These are phyloP conservation scores for Cryomyces minteri DNA, from an alignment of 495 filamentous ascomycete species.

Conservation along the genomic window DNA sequence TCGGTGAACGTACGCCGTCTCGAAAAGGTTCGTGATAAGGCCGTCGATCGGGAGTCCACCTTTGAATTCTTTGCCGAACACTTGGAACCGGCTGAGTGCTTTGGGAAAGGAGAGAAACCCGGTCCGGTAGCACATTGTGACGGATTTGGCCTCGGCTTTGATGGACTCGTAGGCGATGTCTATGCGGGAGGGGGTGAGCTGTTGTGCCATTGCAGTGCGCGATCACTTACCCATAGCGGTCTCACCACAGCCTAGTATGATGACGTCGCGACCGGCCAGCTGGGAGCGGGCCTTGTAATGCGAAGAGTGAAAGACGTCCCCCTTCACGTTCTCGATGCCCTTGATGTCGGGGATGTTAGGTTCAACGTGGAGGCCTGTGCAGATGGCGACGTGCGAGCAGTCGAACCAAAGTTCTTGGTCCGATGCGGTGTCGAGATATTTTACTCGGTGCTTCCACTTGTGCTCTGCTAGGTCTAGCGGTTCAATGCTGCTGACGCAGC, in stretches of 20 bases:
- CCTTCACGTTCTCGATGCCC: slow-evolving; percentile 21
- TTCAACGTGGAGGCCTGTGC: slow-evolving; percentile 23
- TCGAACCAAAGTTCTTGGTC: slow-evolving; percentile 3
- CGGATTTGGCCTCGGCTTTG: slow-evolving; percentile 19
- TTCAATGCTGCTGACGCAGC: slow-evolving; percentile 4
- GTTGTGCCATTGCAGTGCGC: neutral
- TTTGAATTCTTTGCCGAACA: slow-evolving; percentile 15
- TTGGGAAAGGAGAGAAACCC: slow-evolving; percentile 23
- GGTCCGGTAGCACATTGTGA: slow-evolving; percentile 23
- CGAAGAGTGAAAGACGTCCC: slow-evolving; percentile 22
- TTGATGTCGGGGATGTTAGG: slow-evolving; percentile 22
- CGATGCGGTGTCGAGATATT: slow-evolving; percentile 1
- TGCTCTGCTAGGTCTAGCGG: slow-evolving; percentile 1
- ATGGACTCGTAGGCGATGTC: slow-evolving; percentile 24
- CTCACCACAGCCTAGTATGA: slow-evolving; percentile 27
- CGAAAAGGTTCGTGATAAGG: slow-evolving; percentile 26
- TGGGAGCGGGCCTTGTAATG: slow-evolving; percentile 23
- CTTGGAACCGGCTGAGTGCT: slow-evolving; percentile 12
- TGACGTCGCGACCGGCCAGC: slow-evolving; percentile 19
- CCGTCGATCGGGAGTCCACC: slow-evolving; percentile 22
- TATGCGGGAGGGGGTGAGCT: neutral
- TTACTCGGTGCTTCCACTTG: slow-evolving; percentile 5
- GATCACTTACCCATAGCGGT: slow-evolving; percentile 17
- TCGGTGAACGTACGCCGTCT: slow-evolving; percentile 29
- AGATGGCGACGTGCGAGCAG: slow-evolving; percentile 18